Conservation (phyloP, 1,284 basidiomycete genomes). For the Tilletia horrida region DNA sequence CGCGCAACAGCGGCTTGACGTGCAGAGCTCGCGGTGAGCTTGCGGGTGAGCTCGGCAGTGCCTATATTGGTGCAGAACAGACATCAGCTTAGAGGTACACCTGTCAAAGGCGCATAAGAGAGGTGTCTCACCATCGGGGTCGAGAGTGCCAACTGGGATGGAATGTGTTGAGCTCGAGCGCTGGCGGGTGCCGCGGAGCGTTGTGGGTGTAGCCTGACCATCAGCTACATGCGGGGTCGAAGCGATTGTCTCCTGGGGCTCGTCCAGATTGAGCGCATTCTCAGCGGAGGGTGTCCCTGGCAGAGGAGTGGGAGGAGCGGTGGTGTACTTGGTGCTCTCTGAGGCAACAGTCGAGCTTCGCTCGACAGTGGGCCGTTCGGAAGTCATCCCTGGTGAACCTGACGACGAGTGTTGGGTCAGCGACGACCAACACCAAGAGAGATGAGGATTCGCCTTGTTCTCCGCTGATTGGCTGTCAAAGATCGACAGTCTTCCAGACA, state of each 20-base stretch:
- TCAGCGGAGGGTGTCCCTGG: slow-evolving; percentile 1
- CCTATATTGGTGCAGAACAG: slow-evolving; percentile 7
- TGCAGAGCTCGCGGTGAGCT: slow-evolving; percentile 30
- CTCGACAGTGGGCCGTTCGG: neutral
- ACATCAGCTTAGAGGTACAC: slow-evolving; percentile 2
- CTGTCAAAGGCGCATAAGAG: neutral
- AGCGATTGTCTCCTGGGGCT: neutral
- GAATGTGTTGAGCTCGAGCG: neutral
- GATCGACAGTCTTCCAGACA: too few relatives aligned
- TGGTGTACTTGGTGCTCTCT: slow-evolving; percentile 3
- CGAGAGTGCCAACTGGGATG: slow-evolving; percentile 28
- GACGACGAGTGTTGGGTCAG: neutral
- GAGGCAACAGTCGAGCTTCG: neutral
- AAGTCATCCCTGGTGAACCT: neutral
- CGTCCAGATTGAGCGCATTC: neutral
- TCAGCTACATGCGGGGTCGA: too few relatives aligned
- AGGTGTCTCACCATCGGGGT: slow-evolving; percentile 25
- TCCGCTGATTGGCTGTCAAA: too few relatives aligned
- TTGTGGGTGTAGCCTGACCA: too few relatives aligned
- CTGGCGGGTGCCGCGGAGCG: slow-evolving; percentile 6
- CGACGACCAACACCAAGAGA: too few relatives aligned
- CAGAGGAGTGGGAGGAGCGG: slow-evolving; percentile 1
- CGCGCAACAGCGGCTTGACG: slow-evolving; percentile 14
- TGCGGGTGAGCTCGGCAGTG: slow-evolving; percentile 33
- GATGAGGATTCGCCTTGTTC: too few relatives aligned